Conservation (phyloP, 2,329 filamentous ascomycete species). For the Chaetothyriales sp. region DNA sequence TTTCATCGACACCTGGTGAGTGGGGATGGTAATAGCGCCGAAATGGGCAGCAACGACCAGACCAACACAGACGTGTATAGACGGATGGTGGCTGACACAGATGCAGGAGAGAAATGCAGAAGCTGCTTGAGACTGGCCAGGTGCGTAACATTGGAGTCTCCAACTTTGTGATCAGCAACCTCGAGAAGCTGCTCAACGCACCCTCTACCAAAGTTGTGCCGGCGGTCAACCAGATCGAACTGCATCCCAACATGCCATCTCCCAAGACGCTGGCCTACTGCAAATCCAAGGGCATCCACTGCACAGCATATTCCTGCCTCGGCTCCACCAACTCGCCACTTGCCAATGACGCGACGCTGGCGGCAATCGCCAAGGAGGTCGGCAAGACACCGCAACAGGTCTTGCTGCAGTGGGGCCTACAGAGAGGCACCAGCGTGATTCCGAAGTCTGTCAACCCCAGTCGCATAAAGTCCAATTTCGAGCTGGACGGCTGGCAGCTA, state of each 20-base stretch:
- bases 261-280: conserved; percentile 62
- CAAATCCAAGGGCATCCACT: conserved; percentile 58
- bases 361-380: conserved; percentile 15
- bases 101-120: conserved; percentile 23
- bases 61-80: neutral
- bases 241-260: conserved; percentile 69
- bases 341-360: conserved; percentile 33
- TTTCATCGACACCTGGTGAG: conserved; percentile 59
- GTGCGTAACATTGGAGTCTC: conserved; percentile 70
- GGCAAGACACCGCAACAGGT: conserved; percentile 46
- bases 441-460: conserved; percentile 65
- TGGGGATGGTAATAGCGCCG: neutral
- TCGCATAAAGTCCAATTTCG: conserved; percentile 62
- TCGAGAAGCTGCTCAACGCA: conserved; percentile 60
- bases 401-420: conserved; percentile 63
- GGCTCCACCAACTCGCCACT: conserved; percentile 56
- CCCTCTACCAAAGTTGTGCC: conserved; percentile 46
- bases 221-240: conserved; percentile 62
- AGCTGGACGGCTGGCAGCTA: conserved; percentile 59
- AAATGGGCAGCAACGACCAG: neutral
- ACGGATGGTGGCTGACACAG: conserved; percentile 25
- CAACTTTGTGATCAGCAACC: conserved; percentile 69
- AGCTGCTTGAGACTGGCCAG: conserved; percentile 38
- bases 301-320: conserved; percentile 49
- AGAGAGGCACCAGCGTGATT: conserved; percentile 69